Base-by-base conservation (phyloP, 495 filamentous ascomycete species). In the Geoglossum glabrum region DNA sequence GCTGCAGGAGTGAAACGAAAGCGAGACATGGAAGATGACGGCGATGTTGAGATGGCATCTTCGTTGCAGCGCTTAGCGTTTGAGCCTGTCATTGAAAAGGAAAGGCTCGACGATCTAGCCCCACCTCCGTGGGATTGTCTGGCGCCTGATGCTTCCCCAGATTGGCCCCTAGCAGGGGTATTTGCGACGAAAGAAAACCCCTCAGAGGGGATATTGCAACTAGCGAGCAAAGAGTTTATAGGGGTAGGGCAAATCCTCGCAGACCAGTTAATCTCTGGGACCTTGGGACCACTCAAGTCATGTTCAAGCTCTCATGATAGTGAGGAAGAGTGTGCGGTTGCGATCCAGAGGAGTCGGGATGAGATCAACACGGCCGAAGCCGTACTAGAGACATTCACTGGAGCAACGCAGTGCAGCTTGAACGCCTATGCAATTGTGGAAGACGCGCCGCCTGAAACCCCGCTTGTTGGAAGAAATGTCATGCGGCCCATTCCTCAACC, bases 181-280 rank as follows among this genome's bases (percentile, higher is more conserved):
- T 46, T 58, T 33, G 5, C 36, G 17, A 28, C 23, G 3, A 31
- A 27, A 33, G 26, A 46, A 10, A 34, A 45, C 25, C 19, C 19
- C 23, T 55, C 33, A 26, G 25, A 40, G 19, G 31, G 25, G 36
- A 38, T 54, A 21, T 21, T 47, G 15, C 28, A 30, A 0, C 52
- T 65, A 23, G 62, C 55, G 31, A 57, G 27, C n/a, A 64, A 61
- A 28, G 76, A 80, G 45, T 70, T 73, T 46, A 76, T 83, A 52
- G 74, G 73, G 19, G 69, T 78, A 30, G 80, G 77, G 6, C 80
- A 83, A 62, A 74, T 81, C 28, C 66, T 83, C n/a, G 78, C 77
- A 1, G 78, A 79, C 58, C 80, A 83, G 60, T 72, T 77, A 30
- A 72, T 74, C 6, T 73, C 67, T 21, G 70, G 74, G 1, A 72